Evolutionary conservation across 2,329 filamentous ascomycete species (phyloP), one percentile per base, ranked within the genome.

Genomic region (Aspergillus sclerotialis): DNA sequence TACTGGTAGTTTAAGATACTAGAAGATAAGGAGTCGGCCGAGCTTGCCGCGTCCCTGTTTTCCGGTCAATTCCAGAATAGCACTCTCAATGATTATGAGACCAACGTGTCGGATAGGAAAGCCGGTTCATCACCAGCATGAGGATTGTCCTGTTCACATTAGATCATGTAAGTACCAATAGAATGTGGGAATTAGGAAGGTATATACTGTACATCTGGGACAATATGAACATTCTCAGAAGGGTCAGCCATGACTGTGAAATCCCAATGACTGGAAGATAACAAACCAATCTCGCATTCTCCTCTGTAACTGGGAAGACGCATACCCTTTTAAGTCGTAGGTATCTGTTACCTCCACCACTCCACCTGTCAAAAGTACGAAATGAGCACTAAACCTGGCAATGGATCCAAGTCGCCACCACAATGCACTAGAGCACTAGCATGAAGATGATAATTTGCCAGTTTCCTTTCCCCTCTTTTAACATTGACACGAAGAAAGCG

Each of bases 1-100:
- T 34, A 45, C 44, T 43, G 38, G 28, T 47, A 47, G 12, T 46
- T 43, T 13, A 40, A 23, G 21, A 49, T 37, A 19, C 44, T 47
- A 5, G 42, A 47, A 3, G 42, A 26, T 4, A 49, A 32, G 18
- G 42, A 44, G 4, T 38, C 35, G 2, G 44, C 43, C 31, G 41
- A 40, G 28, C 40, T 44, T 16, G 21, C 39, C 13, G 11, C 33
- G 16, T 30, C 35, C 23, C 27, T 33, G 41, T 33, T 23, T 10
- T 23, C 10, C 19, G 19, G 10, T 23, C 19, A 23, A 23, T 6
- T 23, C 19, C 7, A 23, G 19, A 23, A n/a, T n/a, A n/a, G n/a
- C n/a, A n/a, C n/a, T n/a, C n/a, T n/a, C n/a, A n/a, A n/a, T n/a
- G n/a, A n/a, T n/a, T n/a, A n/a, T n/a, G n/a, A n/a, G n/a, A n/a